Percentiles rank a stretch among this genome's conserved stretches.
These are phyloP conservation scores for Wakefieldia striispora DNA, from an alignment of 768 basidiomycete species.

Conservation along the genomic window DNA sequence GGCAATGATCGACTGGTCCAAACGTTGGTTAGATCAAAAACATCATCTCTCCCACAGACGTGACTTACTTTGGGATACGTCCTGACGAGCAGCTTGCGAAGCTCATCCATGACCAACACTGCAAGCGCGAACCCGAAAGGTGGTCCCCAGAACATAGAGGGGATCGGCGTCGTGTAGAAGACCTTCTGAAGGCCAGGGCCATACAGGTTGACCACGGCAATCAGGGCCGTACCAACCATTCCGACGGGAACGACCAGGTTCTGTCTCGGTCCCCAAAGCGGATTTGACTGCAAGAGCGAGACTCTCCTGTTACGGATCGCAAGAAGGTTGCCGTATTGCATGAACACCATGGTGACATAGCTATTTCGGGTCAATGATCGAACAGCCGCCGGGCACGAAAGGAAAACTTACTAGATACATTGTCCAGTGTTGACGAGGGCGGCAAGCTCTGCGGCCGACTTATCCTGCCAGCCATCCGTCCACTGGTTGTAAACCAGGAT, in stretches of 20 bases:
- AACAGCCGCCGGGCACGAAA: background rate
- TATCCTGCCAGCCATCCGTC: slow-evolving; percentile 35
- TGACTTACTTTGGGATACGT: slow-evolving; percentile 39
- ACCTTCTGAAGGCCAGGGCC: slow-evolving; percentile 43
- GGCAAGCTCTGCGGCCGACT: slow-evolving; percentile 27
- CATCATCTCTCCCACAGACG: background rate
- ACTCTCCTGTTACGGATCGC: slow-evolving; percentile 45
- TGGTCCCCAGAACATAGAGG: slow-evolving; percentile 47
- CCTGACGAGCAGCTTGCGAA: slow-evolving; percentile 44
- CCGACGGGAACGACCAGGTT: slow-evolving; percentile 38
- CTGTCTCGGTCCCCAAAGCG: slow-evolving; percentile 45
- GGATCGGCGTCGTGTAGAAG: slow-evolving; percentile 43
- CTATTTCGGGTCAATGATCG: slow-evolving; percentile 19
- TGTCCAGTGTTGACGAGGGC: slow-evolving; percentile 41
- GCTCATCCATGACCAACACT: slow-evolving; percentile 42
- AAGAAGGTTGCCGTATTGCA: slow-evolving; percentile 43
- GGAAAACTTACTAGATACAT: slow-evolving; percentile 40
- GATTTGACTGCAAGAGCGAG: slow-evolving; percentile 42
- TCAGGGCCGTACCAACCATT: slow-evolving; percentile 41
- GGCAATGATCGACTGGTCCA: slow-evolving; percentile 34
- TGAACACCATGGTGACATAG: slow-evolving; percentile 48
- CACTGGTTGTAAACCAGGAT: slow-evolving; percentile 43
- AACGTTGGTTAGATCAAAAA: slow-evolving; percentile 6
- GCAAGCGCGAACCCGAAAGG: slow-evolving; percentile 44
- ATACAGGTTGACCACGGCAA: slow-evolving; percentile 44